Evolutionary conservation across 768 basidiomycete species (phyloP), one percentile per base, ranked within the genome.

Genomic region (Termitomyces sp.): DNA sequence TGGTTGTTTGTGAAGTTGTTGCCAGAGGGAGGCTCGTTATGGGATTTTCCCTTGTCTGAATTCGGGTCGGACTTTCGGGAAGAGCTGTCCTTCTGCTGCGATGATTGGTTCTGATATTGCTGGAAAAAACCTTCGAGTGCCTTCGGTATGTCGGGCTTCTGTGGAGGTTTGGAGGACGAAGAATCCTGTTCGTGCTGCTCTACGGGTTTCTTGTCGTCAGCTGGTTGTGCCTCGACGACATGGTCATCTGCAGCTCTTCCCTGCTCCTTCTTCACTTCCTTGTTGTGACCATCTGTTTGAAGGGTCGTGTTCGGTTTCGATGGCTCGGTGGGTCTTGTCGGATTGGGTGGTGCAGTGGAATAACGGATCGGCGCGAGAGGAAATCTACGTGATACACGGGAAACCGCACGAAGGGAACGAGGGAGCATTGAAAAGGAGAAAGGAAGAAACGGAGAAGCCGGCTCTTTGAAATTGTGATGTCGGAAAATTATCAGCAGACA

Each of bases 111-210:
- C 64, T 79, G 77, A 61, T 85, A 85, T 59, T 86, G 87, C 69
- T 86, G 81, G 74, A 91, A 91, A 68, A 91, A 91, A 50, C 89
- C 89, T 63, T 91, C 89, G 30, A 91, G 80, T 30, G 78, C 86
- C 66, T 84, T 88, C 44, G 87, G 83, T 44, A 87, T 67, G 55
- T 83, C 79, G 48, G 75, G 71, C 64, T 77, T 77, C 57, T 61
- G 69, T 16, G 73, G 70, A 9, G 60, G 48, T 57, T 67, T 63
- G 26, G 59, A n/a, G 7, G 58, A 57, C n/a, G 50, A 32, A 43
- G 61, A 43, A 18, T 61, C 61, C 46, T 71, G 68, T 48, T 73
- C 69, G 47, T 65, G 69, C 57, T 74, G 70, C 47, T 71, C 53
- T 40, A 33, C n/a, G 28, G 60, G 48, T 20, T 60, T 53, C 53